These are phyloP conservation scores for Vitis cinerea DNA, from an alignment of 164 flowering plant species.

Conservation along the genomic window DNA sequence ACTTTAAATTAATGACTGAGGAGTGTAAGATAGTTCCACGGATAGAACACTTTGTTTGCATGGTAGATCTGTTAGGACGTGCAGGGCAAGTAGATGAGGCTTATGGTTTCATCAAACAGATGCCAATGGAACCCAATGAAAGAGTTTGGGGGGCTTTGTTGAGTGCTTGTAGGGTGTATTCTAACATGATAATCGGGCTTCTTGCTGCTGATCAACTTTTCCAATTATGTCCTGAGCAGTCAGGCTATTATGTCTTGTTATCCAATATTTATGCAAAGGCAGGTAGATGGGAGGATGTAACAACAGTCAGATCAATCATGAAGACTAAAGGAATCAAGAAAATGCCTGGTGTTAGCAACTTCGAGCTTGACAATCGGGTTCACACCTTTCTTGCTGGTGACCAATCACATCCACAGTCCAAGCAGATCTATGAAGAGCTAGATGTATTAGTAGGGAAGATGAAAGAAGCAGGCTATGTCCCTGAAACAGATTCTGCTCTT, in stretches of 20 bases:
- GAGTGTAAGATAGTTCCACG: constrained; percentile 23
- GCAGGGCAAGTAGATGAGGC: constrained; percentile 37
- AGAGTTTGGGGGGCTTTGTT: constrained; percentile 45
- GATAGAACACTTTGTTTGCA: constrained; percentile 36
- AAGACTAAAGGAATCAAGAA: constrained; percentile 32
- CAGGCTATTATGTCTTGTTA: constrained; percentile 43
- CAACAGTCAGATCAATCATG: constrained; percentile 29
- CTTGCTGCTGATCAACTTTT: constrained; percentile 36
- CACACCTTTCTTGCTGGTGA: constrained; percentile 45
- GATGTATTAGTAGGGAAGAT: constrained; percentile 33
- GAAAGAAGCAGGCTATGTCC: constrained; percentile 39
- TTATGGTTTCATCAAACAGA: constrained; percentile 24
- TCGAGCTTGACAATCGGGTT: constrained; percentile 29
- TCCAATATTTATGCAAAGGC: constrained; percentile 46
- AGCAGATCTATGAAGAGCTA: constrained; percentile 30
- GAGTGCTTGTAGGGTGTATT: constrained; percentile 35
- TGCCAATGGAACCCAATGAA: constrained; percentile 38
- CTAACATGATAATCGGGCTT: constrained; percentile 30
- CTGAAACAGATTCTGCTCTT: constrained; percentile 39
- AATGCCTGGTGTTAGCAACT: constrained; percentile 38
- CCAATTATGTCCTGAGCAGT: constrained; percentile 30
- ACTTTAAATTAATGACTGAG: constrained; percentile 29
- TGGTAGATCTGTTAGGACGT: constrained; percentile 43
- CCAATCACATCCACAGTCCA: constrained; percentile 33
- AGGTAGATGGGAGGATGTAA: constrained; percentile 38